A percentile compares a stretch with the other conserved stretches of the same genome.
These are phyloP conservation scores for Rhodotorula glutinis DNA, from an alignment of 1,284 basidiomycete genomes.

Conservation along the genomic window DNA sequence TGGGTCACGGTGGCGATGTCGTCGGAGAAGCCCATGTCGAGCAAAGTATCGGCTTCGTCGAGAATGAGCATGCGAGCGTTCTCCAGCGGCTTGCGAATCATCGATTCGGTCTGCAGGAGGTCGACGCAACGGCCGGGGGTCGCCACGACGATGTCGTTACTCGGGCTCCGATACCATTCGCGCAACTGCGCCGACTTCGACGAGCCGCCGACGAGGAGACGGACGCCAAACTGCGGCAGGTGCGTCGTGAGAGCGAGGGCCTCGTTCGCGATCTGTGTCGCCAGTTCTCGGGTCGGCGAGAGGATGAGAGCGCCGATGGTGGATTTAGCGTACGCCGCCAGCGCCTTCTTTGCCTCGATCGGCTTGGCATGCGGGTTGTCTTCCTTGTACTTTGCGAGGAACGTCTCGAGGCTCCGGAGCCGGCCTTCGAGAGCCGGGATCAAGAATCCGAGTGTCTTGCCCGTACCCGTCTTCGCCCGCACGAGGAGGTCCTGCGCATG, in stretches of 20 bases:
- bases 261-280: constrained; percentile 88
- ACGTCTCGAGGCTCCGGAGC: constrained; percentile 84
- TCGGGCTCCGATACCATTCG: constrained; percentile 59
- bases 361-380: constrained; percentile 44
- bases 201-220: constrained; percentile 83
- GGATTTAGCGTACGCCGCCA: constrained; percentile 43
- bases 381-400: constrained; percentile 70
- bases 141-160: constrained; percentile 83
- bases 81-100: constrained; percentile 67
- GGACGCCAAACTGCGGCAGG: constrained; percentile 80
- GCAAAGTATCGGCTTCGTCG: constrained; percentile 91
- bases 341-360: constrained; percentile 47
- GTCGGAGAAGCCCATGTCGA: constrained; percentile 94
- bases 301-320: constrained; percentile 77
- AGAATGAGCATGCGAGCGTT: constrained; percentile 70
- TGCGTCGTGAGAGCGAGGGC: constrained; percentile 71
- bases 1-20: constrained; percentile 75
- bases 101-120: constrained; percentile 63
- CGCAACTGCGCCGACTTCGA: constrained; percentile 79
- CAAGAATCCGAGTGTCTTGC: constrained; percentile 90
- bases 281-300: constrained; percentile 90
- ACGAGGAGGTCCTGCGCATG: constrained; percentile 73
- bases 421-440: constrained; percentile 64
- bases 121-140: constrained; percentile 90
- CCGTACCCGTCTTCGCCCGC: constrained; percentile 90